phyloP scores from a whole-genome alignment of 495 filamentous ascomycete species.

The Lepidopterella palustris region DNA sequence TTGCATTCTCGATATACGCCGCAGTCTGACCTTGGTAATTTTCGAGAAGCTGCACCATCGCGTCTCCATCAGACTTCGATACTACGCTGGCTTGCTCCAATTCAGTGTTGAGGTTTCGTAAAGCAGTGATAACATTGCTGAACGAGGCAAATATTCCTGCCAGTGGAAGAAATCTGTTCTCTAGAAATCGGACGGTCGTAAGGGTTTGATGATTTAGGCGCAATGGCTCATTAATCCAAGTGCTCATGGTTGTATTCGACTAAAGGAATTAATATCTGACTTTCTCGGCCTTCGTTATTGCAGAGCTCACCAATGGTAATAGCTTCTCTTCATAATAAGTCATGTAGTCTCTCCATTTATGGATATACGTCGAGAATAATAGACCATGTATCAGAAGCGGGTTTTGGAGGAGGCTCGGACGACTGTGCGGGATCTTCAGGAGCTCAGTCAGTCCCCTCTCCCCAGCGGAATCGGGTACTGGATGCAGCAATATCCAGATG shows the following conservation, averaged over 20 bases:
- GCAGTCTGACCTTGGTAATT: background rate
- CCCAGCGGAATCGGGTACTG: slow-evolving; percentile 32
- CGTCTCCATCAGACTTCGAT: background rate
- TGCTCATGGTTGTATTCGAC: background rate
- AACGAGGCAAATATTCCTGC: background rate
- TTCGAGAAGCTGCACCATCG: background rate
- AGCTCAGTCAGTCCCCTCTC: slow-evolving; percentile 15
- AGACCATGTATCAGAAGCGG: slow-evolving; percentile 36
- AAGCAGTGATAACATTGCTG: background rate
- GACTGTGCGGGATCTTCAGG: background rate
- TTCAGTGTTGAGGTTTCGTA: background rate
- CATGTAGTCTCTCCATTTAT: slow-evolving; percentile 40
- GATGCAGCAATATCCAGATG: slow-evolving; percentile 38
- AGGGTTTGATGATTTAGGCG: background rate
- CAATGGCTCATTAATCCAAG: background rate
- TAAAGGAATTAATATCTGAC: background rate
- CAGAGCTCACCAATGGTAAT: slow-evolving; percentile 29
- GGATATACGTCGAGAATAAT: slow-evolving; percentile 38
- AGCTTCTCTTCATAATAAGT: slow-evolving; percentile 34
- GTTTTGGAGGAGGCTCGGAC: slow-evolving; percentile 3
- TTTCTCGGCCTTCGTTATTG: background rate
- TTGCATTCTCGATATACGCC: background rate
- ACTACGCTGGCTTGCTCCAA: background rate
- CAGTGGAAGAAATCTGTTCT: background rate
- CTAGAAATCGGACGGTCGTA: background rate